A percentile compares a stretch with the other conserved stretches of the same genome.
Conservation (phyloP, 495 filamentous ascomycete genomes). For the Penicillium nucicola region DNA sequence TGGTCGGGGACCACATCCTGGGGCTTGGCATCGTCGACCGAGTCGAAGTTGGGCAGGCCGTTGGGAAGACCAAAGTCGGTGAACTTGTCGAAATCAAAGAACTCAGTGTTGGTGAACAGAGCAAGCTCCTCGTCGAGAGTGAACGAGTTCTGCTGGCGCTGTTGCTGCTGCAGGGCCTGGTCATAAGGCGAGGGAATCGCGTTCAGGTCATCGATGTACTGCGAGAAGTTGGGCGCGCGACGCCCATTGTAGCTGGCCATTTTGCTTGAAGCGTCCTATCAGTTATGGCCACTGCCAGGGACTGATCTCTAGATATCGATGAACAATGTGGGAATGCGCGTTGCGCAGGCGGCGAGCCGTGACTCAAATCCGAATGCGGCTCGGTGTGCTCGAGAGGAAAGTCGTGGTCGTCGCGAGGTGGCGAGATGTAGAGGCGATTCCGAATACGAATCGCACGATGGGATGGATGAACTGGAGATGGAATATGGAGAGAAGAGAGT, state of each 20-base stretch:
- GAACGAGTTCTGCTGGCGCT: constrained; percentile 51
- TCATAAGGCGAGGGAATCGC: constrained; percentile 67
- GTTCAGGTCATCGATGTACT: constrained; percentile 86
- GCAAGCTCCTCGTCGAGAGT: constrained; percentile 73
- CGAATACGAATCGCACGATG: neutral
- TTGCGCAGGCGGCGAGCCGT: constrained; percentile 7
- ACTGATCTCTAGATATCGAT: neutral
- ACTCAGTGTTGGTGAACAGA: constrained; percentile 90
- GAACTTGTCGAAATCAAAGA: constrained; percentile 81
- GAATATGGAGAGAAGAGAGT: constrained; percentile 2
- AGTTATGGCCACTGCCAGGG: neutral
- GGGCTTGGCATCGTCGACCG: constrained; percentile 28
- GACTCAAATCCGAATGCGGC: constrained; percentile 25
- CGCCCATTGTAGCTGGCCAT: constrained; percentile 72
- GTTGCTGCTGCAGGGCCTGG: constrained; percentile 52
- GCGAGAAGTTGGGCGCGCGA: constrained; percentile 76
- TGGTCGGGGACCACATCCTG: constrained; percentile 19
- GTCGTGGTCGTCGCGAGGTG: neutral
- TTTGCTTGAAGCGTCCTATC: constrained; percentile 6
- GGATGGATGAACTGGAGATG: neutral
- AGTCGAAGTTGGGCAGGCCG: constrained; percentile 35
- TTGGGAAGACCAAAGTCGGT: constrained; percentile 38
- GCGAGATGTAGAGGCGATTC: neutral
- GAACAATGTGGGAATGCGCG: constrained; percentile 5
- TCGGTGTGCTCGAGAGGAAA: constrained; percentile 1